Conservation (phyloP, 1,284 basidiomycete genomes). For the Neolentinus lepideus region DNA sequence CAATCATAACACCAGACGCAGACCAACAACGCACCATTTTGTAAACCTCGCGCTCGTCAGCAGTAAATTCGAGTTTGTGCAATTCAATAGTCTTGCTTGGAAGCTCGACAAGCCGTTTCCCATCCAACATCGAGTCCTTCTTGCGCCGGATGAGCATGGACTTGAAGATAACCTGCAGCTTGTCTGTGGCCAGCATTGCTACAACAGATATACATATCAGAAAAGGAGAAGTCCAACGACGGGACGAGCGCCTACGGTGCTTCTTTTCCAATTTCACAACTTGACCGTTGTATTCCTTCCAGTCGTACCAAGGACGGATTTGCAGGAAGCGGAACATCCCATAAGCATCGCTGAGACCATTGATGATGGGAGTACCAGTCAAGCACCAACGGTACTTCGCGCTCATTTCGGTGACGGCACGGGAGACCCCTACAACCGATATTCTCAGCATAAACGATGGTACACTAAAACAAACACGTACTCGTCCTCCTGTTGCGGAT, state of each 20-base stretch:
- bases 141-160: slow-evolving; percentile 46
- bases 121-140: slow-evolving; percentile 48
- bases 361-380: slow-evolving; percentile 49
- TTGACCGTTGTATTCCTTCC: slow-evolving; percentile 35
- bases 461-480: slow-evolving; percentile 16
- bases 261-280: slow-evolving; percentile 39
- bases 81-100: slow-evolving; percentile 46
- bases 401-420: slow-evolving; percentile 37
- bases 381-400: slow-evolving; percentile 40
- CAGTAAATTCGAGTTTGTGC: slow-evolving; percentile 38
- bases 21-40: slow-evolving; percentile 29
- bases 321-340: slow-evolving; percentile 44
- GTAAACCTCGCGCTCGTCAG: slow-evolving; percentile 52
- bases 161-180: slow-evolving; percentile 44
- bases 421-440: slow-evolving; percentile 31
- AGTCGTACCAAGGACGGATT: slow-evolving; percentile 32
- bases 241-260: slow-evolving; percentile 20
- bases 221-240: slow-evolving; percentile 9
- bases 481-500: slow-evolving; percentile 45
- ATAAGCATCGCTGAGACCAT: slow-evolving; percentile 43
- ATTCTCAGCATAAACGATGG: slow-evolving; percentile 3
- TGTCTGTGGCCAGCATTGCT: slow-evolving; percentile 32
- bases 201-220: slow-evolving; percentile 19
- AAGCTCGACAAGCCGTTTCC: slow-evolving; percentile 52
- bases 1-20: not conserved